Evolutionary conservation across 2,329 filamentous ascomycete species (phyloP).

Genomic region (Metarhizium sp.): DNA sequence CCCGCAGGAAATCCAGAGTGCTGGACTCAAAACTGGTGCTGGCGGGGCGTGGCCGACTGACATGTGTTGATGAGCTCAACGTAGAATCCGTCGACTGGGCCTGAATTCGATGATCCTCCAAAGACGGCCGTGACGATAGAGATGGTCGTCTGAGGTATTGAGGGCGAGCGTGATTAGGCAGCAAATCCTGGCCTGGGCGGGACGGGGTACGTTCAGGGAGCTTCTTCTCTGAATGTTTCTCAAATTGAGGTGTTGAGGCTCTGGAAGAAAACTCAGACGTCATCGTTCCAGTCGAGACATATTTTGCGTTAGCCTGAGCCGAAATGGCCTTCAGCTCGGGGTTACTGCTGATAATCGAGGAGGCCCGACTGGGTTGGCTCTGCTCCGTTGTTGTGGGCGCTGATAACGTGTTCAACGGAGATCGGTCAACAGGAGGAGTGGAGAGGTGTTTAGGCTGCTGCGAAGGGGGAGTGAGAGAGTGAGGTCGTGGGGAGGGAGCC

Average conservation of each 20-base stretch:
- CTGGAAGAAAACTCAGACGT: constrained; percentile 52
- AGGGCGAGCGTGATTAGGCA: constrained; percentile 14
- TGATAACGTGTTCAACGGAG: constrained; percentile 29
- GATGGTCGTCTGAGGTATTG: constrained; percentile 14
- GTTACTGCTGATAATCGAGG: constrained; percentile 53
- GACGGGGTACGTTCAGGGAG: not conserved
- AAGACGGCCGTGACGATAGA: constrained; percentile 10
- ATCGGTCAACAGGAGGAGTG: constrained; percentile 17
- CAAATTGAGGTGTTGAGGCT: constrained; percentile 18
- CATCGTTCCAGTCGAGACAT: constrained; percentile 66
- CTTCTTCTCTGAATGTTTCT: constrained; percentile 9
- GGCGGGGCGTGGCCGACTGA: constrained; percentile 55
- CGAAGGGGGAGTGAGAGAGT: constrained; percentile 19
- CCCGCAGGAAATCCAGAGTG: constrained; percentile 66
- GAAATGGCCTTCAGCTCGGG: constrained; percentile 52
- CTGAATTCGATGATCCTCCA: constrained; percentile 14
- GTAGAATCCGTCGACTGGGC: constrained; percentile 11
- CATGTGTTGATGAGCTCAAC: constrained; percentile 21
- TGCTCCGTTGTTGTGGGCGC: constrained; percentile 28
- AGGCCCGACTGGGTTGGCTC: constrained; percentile 46
- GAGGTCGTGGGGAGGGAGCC: constrained; percentile 17
- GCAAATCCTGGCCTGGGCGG: not conserved
- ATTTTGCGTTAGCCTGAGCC: constrained; percentile 29
- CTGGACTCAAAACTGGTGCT: constrained; percentile 80
- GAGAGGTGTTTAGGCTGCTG: constrained; percentile 11